Base-by-base conservation (phyloP, 768 basidiomycete genomes). In the Hortiboletus campestris region DNA sequence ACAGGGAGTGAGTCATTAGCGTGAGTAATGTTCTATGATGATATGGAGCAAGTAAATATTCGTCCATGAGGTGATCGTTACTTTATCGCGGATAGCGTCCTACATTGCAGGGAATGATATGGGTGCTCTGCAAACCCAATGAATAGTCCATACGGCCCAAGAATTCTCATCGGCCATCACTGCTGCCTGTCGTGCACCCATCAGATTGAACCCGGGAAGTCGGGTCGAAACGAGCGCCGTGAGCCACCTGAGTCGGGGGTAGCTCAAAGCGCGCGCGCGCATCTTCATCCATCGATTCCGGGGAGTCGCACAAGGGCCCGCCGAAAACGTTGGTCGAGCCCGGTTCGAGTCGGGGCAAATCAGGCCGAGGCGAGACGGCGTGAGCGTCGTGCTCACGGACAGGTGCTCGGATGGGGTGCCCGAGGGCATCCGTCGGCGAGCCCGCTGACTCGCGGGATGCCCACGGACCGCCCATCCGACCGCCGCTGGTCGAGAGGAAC, bases 291-390 rank as follows among this genome's bases (percentile, higher is more conserved):
- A 67, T 57, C 57, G 48, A 22, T 6, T 64, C 62, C 32, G 66
- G 66, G 4, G 66, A 67, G 14, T 69, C 67, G n/a, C 66, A 69
- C 4, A 61, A 13, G 0, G 62, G 54, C 34, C 46, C 36, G 49
- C 46, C 52, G 14, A 64, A 56, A 29, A 46, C 56, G 10, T 7
- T 38, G 50, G 32, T 53, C 25, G 22, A 22, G 52, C 20, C 20
- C 40, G 36, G 20, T 42, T 64, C 59, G 8, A 54, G 39, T 7
- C 41, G 17, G 11, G 46, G 43, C 20, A 42, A 7, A 6, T 25
- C 34, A 16, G 50, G 10, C 12, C n/a, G 29, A 17, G 48, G 34
- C 22, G 46, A 54, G 40, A 29, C 22, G 6, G 31, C 20, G 4
- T 22, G 25, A 13, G n/a, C 4, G n/a, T 4, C 43, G 35, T 43